These are phyloP conservation scores for Boletus sp. DNA, from an alignment of 768 basidiomycete genomes.

Conservation along the genomic window DNA sequence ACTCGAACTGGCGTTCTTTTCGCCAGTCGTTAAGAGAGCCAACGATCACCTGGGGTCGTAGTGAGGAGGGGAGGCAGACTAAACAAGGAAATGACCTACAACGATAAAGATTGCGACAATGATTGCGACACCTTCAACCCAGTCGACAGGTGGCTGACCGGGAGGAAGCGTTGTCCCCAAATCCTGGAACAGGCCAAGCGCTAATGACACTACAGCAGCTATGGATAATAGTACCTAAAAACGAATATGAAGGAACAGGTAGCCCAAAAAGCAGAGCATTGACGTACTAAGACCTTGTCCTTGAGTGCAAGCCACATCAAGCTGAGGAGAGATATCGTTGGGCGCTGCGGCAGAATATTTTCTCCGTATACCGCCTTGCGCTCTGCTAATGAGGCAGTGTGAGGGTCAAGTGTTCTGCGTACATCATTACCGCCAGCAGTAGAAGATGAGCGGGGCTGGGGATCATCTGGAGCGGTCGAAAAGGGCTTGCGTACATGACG, in stretches of 20 bases:
- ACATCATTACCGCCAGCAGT: constrained; percentile 1
- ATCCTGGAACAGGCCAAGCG: constrained; percentile 92
- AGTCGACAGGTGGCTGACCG: constrained; percentile 79
- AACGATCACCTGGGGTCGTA: constrained; percentile 64
- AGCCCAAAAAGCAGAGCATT: not conserved
- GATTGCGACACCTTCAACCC: constrained; percentile 93
- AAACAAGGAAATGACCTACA: constrained; percentile 40
- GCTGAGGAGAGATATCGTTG: constrained; percentile 63
- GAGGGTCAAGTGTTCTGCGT: constrained; percentile 7
- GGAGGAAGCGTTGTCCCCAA: constrained; percentile 67
- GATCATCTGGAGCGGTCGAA: not conserved
- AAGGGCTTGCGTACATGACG: constrained; percentile 2
- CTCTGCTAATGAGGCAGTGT: constrained; percentile 51
- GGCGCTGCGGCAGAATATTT: constrained; percentile 72
- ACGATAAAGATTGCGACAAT: constrained; percentile 75
- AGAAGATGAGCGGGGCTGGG: constrained; percentile 14
- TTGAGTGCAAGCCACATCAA: constrained; percentile 87
- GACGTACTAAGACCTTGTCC: constrained; percentile 83
- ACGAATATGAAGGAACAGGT: constrained; percentile 6
- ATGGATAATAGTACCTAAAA: constrained; percentile 81
- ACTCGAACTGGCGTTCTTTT: constrained; percentile 94
- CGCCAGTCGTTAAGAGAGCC: constrained; percentile 98
- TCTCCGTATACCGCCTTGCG: constrained; percentile 69
- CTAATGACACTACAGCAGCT: constrained; percentile 90
- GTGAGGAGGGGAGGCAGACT: not conserved